phyloP scores from a whole-genome alignment of 1,284 basidiomycete genomes.

The Abortiporus biennis region DNA sequence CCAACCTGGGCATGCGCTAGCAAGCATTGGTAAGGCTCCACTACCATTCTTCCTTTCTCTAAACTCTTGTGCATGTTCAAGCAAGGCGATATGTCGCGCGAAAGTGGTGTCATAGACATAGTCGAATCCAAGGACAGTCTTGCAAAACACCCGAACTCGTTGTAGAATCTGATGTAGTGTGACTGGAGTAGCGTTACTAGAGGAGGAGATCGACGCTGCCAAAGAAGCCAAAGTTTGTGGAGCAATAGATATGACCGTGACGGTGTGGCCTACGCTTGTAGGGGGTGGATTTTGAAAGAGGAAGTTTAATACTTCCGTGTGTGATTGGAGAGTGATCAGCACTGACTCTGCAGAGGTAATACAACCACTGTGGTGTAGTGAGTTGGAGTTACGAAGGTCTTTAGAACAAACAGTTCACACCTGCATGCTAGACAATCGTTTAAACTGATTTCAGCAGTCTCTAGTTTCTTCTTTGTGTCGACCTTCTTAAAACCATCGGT shows the following conservation, averaged over 20 bases:
- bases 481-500: constrained; percentile 17
- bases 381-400: no score
- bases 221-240: constrained; percentile 92
- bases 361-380: constrained; percentile 67
- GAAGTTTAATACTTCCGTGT: constrained; percentile 83
- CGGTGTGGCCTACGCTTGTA: constrained; percentile 36
- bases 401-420: constrained; percentile 31
- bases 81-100: constrained; percentile 81
- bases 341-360: constrained; percentile 98
- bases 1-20: constrained; percentile 98
- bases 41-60: constrained; percentile 49
- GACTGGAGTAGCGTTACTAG: constrained; percentile 36
- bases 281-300: constrained; percentile 50
- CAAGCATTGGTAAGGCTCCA: constrained; percentile 77
- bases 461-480: constrained; percentile 51
- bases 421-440: constrained; percentile 95
- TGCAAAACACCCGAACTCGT: constrained; percentile 64
- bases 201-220: constrained; percentile 60
- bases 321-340: constrained; percentile 95
- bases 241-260: constrained; percentile 81
- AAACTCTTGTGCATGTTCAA: constrained; percentile 83
- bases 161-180: constrained; percentile 58
- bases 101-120: constrained; percentile 93
- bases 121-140: constrained; percentile 56
- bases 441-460: constrained; percentile 90